Evolutionary conservation across 1,284 basidiomycete species (phyloP).

Genomic region (Tremellales sp.): DNA sequence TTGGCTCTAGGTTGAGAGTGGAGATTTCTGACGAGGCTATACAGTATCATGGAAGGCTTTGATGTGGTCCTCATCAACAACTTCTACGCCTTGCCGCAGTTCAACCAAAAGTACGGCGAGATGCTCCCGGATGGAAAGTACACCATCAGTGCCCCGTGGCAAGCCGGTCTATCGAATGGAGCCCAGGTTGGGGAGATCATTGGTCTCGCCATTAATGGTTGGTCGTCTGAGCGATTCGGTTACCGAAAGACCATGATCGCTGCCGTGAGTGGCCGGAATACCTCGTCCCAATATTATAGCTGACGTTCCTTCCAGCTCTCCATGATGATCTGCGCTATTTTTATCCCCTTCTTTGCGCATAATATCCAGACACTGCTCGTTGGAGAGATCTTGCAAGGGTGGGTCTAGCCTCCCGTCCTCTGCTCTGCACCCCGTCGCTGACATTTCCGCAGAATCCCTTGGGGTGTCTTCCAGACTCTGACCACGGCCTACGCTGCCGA

Average conservation of each 20-base stretch:
- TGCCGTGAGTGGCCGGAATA: slow-evolving; percentile 1
- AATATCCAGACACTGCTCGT: slow-evolving; percentile 39
- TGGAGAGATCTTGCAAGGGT: slow-evolving; percentile 45
- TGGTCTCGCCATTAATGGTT: slow-evolving; percentile 44
- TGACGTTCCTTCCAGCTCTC: slow-evolving; percentile 19
- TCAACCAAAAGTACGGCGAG: slow-evolving; percentile 37
- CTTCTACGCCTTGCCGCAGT: slow-evolving; percentile 45
- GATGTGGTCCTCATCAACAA: slow-evolving; percentile 38
- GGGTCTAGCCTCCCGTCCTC: slow-evolving; percentile 7
- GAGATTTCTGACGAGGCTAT: neutral
- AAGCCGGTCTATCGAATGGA: slow-evolving; percentile 39
- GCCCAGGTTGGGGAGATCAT: slow-evolving; percentile 33
- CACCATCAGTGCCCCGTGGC: slow-evolving; percentile 46
- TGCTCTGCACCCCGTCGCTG: neutral
- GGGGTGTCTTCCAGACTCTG: slow-evolving; percentile 29
- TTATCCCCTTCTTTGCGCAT: slow-evolving; percentile 48
- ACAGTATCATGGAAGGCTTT: slow-evolving; percentile 49
- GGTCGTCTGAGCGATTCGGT: slow-evolving; percentile 43
- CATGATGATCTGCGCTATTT: slow-evolving; percentile 46
- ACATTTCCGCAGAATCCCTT: slow-evolving; percentile 22
- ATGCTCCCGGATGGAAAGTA: slow-evolving; percentile 8
- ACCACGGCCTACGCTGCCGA: slow-evolving; percentile 50
- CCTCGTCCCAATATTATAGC: slow-evolving; percentile 5
- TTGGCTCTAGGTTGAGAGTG: neutral
- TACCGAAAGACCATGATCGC: slow-evolving; percentile 43